phyloP scores from a whole-genome alignment of 148 eudicot species.

The Salicornia ramosissima region DNA sequence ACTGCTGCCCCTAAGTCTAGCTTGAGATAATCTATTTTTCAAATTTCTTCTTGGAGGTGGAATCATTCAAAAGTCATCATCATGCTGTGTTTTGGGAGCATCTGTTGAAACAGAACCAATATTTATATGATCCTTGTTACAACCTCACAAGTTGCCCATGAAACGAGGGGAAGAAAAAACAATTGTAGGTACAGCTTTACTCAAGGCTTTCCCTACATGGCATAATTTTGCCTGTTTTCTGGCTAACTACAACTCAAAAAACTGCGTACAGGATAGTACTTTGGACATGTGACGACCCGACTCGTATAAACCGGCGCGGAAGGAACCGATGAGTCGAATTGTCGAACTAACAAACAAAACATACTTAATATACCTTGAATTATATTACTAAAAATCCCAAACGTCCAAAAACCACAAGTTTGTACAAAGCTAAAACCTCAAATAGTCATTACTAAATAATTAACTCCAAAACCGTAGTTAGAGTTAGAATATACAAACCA shows the following conservation, averaged over 20 bases:
- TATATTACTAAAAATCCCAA: too few relatives aligned
- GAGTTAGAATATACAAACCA: too few relatives aligned
- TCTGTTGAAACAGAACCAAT: neutral
- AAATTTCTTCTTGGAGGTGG: neutral
- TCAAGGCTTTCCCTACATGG: constrained; percentile 11
- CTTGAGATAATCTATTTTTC: neutral
- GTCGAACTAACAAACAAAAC: too few relatives aligned
- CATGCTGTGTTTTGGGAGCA: constrained; percentile 12
- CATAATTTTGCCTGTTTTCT: neutral
- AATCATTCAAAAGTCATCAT: constrained; percentile 13
- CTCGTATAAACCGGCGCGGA: too few relatives aligned
- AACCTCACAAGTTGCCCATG: neutral
- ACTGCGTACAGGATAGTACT: neutral
- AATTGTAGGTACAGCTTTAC: constrained; percentile 6
- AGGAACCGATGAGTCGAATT: too few relatives aligned
- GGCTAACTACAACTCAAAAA: constrained; percentile 4
- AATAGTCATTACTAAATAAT: too few relatives aligned
- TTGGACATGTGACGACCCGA: too few relatives aligned
- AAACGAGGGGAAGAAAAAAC: neutral
- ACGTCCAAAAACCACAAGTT: too few relatives aligned
- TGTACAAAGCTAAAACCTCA: too few relatives aligned
- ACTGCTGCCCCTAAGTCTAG: too few relatives aligned
- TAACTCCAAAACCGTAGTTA: too few relatives aligned
- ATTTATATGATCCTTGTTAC: neutral
- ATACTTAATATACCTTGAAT: too few relatives aligned